phyloP scores from a whole-genome alignment of 1,284 basidiomycete species.

The Psilocybe mexicana region DNA sequence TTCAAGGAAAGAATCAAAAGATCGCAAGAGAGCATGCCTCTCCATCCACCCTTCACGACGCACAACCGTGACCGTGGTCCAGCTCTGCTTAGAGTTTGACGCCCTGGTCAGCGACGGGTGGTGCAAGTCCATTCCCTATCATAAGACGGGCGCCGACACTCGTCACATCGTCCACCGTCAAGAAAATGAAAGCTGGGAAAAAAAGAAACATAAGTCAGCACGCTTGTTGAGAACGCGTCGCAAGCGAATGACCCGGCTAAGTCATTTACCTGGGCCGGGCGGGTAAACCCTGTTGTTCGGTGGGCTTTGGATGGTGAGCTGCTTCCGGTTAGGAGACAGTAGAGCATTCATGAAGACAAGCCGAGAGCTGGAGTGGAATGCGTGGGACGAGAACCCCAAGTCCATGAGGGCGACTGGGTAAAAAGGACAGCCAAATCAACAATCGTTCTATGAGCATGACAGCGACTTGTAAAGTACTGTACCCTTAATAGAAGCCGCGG shows the following conservation, averaged over 20 bases:
- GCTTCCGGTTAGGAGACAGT: conserved; percentile 35
- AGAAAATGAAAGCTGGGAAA: conserved; percentile 16
- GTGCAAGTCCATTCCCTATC: conserved; percentile 17
- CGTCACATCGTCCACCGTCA: conserved; percentile 21
- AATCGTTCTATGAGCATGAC: not conserved
- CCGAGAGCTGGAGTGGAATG: conserved; percentile 45
- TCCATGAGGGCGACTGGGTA: conserved; percentile 44
- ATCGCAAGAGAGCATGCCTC: not conserved
- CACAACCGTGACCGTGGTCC: not conserved
- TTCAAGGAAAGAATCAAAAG: not conserved
- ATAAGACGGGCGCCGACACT: conserved; percentile 17
- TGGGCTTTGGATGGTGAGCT: conserved; percentile 43
- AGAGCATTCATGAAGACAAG: conserved; percentile 46
- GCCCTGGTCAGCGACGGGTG: conserved; percentile 20
- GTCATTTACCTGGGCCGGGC: conserved; percentile 45
- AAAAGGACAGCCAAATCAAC: not conserved
- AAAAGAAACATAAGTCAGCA: not conserved
- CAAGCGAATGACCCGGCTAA: not conserved
- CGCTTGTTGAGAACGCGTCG: not conserved
- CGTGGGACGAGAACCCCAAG: conserved; percentile 48
- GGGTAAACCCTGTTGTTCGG: conserved; percentile 48
- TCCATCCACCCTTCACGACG: not conserved
- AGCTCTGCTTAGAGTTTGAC: conserved; percentile 1
- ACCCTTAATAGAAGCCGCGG: conserved; percentile 37
- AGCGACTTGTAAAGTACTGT: not conserved